phyloP scores from a whole-genome alignment of 306 rosid species.

The Rosa multiflora region DNA sequence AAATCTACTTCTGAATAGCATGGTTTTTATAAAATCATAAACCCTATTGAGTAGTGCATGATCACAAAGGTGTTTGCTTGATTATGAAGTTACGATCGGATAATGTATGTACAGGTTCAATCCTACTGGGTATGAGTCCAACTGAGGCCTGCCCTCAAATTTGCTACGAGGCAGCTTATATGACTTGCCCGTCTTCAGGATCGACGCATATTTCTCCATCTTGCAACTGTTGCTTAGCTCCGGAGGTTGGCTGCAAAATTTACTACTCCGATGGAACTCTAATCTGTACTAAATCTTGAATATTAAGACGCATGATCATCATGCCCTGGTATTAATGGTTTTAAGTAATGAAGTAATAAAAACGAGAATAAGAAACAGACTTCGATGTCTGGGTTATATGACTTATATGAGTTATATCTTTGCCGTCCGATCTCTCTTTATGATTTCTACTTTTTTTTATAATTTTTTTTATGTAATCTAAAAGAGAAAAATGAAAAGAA shows the following conservation, averaged over 20 bases:
- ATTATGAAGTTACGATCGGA: constrained; percentile 1
- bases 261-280: constrained; percentile 31
- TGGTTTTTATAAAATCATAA: too few relatives aligned
- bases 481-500: too few relatives aligned
- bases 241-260: constrained; percentile 28
- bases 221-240: constrained; percentile 49
- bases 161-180: constrained; percentile 30
- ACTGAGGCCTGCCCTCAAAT: constrained; percentile 22
- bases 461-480: too few relatives aligned
- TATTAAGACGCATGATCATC: background rate
- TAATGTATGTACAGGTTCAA: constrained; percentile 13
- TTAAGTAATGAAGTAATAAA: too few relatives aligned
- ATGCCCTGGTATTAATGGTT: background rate
- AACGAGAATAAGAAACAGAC: background rate
- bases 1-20: background rate
- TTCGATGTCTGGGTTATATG: too few relatives aligned
- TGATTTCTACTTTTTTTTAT: too few relatives aligned
- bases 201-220: constrained; percentile 27
- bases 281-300: background rate
- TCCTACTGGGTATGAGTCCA: constrained; percentile 12
- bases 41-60: too few relatives aligned
- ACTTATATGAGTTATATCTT: too few relatives aligned
- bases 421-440: too few relatives aligned
- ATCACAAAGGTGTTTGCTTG: background rate
- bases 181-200: constrained; percentile 51